phyloP scores from a whole-genome alignment of 345 rosid genomes.

The Linum trigynum region DNA sequence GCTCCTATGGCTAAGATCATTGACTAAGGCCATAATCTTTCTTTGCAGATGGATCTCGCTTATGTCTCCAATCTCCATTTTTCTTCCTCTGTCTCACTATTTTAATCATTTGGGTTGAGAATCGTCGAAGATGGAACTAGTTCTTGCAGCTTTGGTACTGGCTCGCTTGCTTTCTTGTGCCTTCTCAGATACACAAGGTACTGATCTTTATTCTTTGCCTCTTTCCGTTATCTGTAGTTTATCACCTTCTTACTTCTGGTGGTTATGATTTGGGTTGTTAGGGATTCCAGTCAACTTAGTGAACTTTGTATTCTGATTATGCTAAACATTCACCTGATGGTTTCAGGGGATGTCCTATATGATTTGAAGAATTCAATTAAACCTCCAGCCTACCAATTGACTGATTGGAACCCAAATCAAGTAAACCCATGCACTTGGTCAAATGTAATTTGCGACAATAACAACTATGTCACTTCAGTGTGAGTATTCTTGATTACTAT shows the following conservation, averaged over 20 bases:
- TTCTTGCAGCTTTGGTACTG: conserved; percentile 36
- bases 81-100: background rate
- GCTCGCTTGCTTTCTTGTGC: conserved; percentile 41
- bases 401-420: conserved; percentile 74
- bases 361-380: conserved; percentile 44
- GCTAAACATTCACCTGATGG: conserved; percentile 13
- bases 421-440: conserved; percentile 96
- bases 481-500: conserved; percentile 28
- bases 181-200: conserved; percentile 76
- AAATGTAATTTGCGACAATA: conserved; percentile 52
- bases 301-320: background rate
- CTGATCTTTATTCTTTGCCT: background rate
- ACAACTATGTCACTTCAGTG: conserved; percentile 56
- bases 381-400: conserved; percentile 40
- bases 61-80: background rate
- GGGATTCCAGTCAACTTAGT: background rate
- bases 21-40: background rate
- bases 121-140: conserved; percentile 41
- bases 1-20: background rate
- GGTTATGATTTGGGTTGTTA: background rate
- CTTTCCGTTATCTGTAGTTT: background rate
- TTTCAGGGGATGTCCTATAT: conserved; percentile 67
- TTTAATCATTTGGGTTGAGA: conserved; percentile 24
- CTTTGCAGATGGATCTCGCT: conserved; percentile 14
- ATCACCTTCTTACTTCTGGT: background rate